Percentiles rank a stretch among this genome's conserved stretches.
phyloP scores from a whole-genome alignment of 768 basidiomycete species.

The Saitozyma podzolica region DNA sequence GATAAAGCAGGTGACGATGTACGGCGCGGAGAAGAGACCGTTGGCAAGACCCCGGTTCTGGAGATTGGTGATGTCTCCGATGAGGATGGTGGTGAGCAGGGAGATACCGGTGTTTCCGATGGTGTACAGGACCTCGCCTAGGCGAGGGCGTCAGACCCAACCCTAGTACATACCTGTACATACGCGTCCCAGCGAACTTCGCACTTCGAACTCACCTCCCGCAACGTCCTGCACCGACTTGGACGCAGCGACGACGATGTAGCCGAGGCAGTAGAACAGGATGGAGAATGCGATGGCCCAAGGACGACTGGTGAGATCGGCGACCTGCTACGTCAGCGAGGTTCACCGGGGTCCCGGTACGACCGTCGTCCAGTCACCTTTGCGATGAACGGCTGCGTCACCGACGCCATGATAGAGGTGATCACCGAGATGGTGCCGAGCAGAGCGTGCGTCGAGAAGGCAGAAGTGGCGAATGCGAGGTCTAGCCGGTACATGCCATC shows the following conservation, averaged over 20 bases:
- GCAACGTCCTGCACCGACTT: constrained; percentile 34
- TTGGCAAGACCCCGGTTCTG: constrained; percentile 49
- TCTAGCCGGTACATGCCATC: constrained; percentile 15
- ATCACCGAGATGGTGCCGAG: constrained; percentile 48
- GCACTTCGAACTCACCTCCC: constrained; percentile 10
- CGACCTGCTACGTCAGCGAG: too few relatives aligned
- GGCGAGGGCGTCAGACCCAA: too few relatives aligned
- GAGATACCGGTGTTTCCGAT: constrained; percentile 46
- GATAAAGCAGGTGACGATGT: constrained; percentile 45
- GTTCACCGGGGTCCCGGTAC: background rate
- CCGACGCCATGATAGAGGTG: constrained; percentile 38
- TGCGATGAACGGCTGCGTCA: constrained; percentile 16
- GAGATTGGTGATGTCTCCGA: constrained; percentile 50
- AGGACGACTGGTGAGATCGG: constrained; percentile 16
- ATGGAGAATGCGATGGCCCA: constrained; percentile 23
- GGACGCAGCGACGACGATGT: constrained; percentile 43
- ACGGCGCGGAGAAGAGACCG: constrained; percentile 40
- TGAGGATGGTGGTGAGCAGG: constrained; percentile 43
- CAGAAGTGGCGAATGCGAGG: constrained; percentile 40
- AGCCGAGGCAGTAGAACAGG: constrained; percentile 46
- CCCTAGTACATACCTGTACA: too few relatives aligned
- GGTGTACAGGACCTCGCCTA: constrained; percentile 35
- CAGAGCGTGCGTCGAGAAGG: constrained; percentile 43
- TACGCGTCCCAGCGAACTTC: too few relatives aligned
- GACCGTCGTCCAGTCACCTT: constrained; percentile 8